Conservation (phyloP, 2,329 filamentous ascomycete genomes). For the Epichloe typhina region DNA sequence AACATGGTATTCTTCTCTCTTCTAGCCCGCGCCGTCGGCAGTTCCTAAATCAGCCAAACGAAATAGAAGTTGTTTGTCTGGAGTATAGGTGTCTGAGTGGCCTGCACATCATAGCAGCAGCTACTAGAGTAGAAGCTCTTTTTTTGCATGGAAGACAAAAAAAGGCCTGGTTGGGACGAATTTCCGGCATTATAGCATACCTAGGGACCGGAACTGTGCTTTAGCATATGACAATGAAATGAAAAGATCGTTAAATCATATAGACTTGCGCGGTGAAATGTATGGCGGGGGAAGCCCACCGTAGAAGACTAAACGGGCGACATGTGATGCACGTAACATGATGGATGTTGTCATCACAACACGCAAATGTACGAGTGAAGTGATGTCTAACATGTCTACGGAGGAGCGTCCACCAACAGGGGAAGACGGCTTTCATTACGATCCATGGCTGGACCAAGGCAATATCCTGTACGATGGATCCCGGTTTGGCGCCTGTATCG, state of each 20-base stretch:
- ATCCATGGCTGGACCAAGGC: not conserved
- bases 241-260: slow-evolving; percentile 15
- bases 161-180: slow-evolving; percentile 25
- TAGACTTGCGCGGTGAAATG: too few species aligned
- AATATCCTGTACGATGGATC: not conserved
- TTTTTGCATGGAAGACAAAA: slow-evolving; percentile 16
- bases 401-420: too few species aligned
- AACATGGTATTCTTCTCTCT: slow-evolving; percentile 10
- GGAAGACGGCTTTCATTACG: too few species aligned
- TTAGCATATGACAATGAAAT: slow-evolving; percentile 27
- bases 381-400: too few species aligned
- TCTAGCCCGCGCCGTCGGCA: slow-evolving; percentile 47
- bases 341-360: too few species aligned
- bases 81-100: slow-evolving; percentile 26
- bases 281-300: too few species aligned
- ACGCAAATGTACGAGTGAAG: too few species aligned
- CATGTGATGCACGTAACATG: too few species aligned
- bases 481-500: not conserved
- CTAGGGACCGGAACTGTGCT: slow-evolving; percentile 22
- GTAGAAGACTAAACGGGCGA: too few species aligned
- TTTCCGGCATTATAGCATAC: slow-evolving; percentile 26
- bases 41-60: slow-evolving; percentile 26
- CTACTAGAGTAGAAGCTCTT: slow-evolving; percentile 22
- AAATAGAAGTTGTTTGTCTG: slow-evolving; percentile 20
- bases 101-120: slow-evolving; percentile 20